phyloP scores from a whole-genome alignment of 768 basidiomycete genomes.

The Leucosporidium scottii region DNA sequence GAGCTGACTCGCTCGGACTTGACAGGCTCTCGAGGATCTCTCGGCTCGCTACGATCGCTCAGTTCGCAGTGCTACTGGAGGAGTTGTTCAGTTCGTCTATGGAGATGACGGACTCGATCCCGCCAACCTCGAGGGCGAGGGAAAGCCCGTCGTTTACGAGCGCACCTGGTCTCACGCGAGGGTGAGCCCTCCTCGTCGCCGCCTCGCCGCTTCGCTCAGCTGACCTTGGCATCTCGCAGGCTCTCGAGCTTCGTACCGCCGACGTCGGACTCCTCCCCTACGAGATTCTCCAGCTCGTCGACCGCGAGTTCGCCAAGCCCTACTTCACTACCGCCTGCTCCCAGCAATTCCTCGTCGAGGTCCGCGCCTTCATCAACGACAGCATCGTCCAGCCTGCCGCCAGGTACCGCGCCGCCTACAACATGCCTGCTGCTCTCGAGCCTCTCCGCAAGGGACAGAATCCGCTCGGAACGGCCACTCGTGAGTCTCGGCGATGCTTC shows the following conservation, averaged over 20 bases:
- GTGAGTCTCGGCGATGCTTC: background rate
- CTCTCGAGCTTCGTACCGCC: constrained; percentile 54
- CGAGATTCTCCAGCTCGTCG: constrained; percentile 69
- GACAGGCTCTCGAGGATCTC: constrained; percentile 78
- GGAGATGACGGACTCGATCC: constrained; percentile 97
- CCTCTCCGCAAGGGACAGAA: constrained; percentile 6
- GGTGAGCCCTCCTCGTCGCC: constrained; percentile 40
- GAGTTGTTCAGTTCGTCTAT: constrained; percentile 92
- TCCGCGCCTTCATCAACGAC: constrained; percentile 62
- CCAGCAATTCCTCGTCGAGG: constrained; percentile 58
- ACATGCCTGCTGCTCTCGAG: constrained; percentile 70
- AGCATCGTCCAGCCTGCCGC: constrained; percentile 63
- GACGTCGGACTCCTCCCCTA: constrained; percentile 65
- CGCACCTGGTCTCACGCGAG: constrained; percentile 76
- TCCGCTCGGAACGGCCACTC: constrained; percentile 5
- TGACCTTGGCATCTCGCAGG: constrained; percentile 45
- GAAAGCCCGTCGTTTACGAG: constrained; percentile 81
- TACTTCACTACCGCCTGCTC: constrained; percentile 67
- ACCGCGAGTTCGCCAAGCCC: constrained; percentile 38
- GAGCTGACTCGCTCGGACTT: background rate
- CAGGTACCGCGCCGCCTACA: constrained; percentile 59
- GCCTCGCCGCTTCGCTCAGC: background rate
- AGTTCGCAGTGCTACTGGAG: constrained; percentile 87
- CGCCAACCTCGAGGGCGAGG: constrained; percentile 90
- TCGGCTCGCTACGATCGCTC: constrained; percentile 93